Base-by-base conservation (phyloP, 768 basidiomycete genomes). In the Phylloporus arenicola region DNA sequence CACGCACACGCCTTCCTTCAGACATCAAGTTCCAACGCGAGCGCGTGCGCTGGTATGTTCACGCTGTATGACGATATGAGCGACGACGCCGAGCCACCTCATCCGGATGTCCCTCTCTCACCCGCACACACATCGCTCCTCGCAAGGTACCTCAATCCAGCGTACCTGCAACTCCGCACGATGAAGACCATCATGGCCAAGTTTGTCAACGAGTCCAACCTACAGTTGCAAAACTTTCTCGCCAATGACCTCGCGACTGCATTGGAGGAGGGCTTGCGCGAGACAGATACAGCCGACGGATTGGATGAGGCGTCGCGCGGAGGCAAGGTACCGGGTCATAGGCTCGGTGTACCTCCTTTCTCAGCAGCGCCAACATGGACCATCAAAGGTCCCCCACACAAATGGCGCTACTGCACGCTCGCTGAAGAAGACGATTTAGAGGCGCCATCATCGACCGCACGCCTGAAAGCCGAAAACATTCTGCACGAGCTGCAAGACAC, bases 141-240 rank as follows among this genome's bases (percentile, higher is more conserved):
- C 54, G 76, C 81, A 29, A 79, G 82, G 57, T 96, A 84, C 72
- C 75, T 98, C 49, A 92, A 95, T 65, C 89, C 92, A 4, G 86
- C 87, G 44, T 97, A 97, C 70, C 84, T 97, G 51, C 83, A 89
- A 52, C 75, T 80, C 2, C 80, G 84, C 54, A 92, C 88, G 8
- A 83, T 97, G 69, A 79, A 82, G 53, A 79, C 84, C 39, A 81
- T 97, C 56, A 82, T 89, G 40, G 64, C 75, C 3, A 84, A 91
- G 47, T 97, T 98, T 70, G 76, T 84, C 55, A 79, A 83, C 52
- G 89, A 94, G 57, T 95, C 92, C 5, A 87, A 83, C 51, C 80
- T 98, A 53, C 86, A 95, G 62, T 79, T 97, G 6, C 88, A 92
- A 68, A 81, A 83, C 47, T 96, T 97, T 75, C 84, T 98, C 48